These are phyloP conservation scores for Arthroderma sp. DNA, from an alignment of 2,329 filamentous ascomycete genomes.

Conservation along the genomic window DNA sequence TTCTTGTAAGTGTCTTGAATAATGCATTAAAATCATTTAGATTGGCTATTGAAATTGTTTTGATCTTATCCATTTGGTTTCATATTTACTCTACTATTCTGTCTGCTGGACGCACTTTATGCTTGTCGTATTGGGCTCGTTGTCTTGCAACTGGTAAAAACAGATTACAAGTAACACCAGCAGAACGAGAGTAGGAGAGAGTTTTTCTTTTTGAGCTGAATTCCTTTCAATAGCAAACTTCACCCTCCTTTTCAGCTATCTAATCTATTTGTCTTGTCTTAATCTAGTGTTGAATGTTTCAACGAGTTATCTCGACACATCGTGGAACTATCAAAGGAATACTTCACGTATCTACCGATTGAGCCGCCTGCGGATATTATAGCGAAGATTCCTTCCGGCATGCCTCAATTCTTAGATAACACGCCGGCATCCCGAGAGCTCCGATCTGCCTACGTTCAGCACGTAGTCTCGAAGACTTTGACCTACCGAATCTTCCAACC, in stretches of 20 bases:
- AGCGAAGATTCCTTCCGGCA: constrained; percentile 37
- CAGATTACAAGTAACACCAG: too few species aligned
- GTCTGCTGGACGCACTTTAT: too few species aligned
- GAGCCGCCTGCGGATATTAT: constrained; percentile 38
- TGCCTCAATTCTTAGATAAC: constrained; percentile 43
- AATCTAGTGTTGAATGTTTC: constrained; percentile 39
- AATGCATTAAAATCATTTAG: neutral
- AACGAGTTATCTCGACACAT: constrained; percentile 39
- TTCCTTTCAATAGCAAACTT: constrained; percentile 11
- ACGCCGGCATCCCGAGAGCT: constrained; percentile 39
- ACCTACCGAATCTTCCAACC: constrained; percentile 45
- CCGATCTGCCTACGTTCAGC: constrained; percentile 41
- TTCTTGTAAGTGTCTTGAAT: constrained; percentile 35
- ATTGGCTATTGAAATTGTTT: too few species aligned
- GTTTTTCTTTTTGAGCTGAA: constrained; percentile 4
- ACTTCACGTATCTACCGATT: constrained; percentile 40
- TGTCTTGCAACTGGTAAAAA: too few species aligned
- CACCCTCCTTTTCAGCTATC: constrained; percentile 9
- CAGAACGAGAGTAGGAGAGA: too few species aligned
- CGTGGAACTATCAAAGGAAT: constrained; percentile 37
- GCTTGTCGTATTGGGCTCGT: too few species aligned
- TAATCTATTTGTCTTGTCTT: constrained; percentile 12
- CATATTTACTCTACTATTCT: too few species aligned
- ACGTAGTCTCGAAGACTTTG: constrained; percentile 43
- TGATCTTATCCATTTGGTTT: too few species aligned